phyloP scores from a whole-genome alignment of 208 protist genomes.

The Leishmania aethiopica region DNA sequence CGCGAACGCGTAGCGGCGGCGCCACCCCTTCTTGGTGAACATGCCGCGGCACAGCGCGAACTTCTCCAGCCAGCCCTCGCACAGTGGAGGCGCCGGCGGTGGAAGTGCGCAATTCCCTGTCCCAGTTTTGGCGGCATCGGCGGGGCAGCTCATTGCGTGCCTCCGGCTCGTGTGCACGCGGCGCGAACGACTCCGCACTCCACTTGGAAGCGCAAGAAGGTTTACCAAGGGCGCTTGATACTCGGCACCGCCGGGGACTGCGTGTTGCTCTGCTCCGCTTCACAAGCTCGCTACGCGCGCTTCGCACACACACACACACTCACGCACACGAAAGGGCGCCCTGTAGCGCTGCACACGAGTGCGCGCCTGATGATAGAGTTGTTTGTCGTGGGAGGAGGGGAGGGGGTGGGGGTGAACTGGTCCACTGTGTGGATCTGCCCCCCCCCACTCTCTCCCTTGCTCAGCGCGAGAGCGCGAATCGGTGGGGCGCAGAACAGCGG shows the following conservation, averaged over 20 bases:
- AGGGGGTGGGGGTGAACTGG: neutral
- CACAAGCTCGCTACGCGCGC: neutral
- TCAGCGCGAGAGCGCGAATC: neutral
- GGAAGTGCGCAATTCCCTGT: neutral
- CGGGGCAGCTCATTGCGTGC: neutral
- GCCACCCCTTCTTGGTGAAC: constrained; percentile 50
- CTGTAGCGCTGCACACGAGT: neutral
- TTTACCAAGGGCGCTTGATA: neutral
- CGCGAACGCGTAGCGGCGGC: constrained; percentile 48
- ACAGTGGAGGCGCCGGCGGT: constrained; percentile 18
- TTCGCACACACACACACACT: neutral
- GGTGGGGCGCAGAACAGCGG: neutral
- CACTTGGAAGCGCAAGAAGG: neutral
- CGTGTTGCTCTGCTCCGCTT: neutral
- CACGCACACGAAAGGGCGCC: neutral
- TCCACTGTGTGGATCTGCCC: neutral
- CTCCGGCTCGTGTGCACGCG: neutral
- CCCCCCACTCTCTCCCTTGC: neutral
- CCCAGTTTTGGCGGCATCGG: neutral
- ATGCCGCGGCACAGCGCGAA: constrained; percentile 47
- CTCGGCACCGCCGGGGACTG: neutral
- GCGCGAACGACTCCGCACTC: neutral
- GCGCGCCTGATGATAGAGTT: neutral
- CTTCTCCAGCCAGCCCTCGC: constrained; percentile 76
- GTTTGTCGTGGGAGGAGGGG: neutral